phyloP scores from a whole-genome alignment of 306 rosid genomes.

The Hippophae tibetana region DNA sequence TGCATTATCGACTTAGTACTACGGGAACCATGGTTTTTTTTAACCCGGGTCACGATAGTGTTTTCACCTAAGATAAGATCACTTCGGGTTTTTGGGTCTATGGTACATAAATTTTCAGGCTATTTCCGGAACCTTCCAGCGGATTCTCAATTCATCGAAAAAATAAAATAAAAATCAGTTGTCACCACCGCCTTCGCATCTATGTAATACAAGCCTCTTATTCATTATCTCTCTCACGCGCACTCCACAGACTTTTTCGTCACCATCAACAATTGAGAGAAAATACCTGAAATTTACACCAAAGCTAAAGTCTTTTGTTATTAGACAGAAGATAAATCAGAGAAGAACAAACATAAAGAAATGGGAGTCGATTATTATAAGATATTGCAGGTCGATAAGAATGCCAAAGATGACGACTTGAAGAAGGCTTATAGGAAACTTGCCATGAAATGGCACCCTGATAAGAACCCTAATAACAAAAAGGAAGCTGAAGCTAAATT shows the following conservation, averaged over 20 bases:
- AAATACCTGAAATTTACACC: background rate
- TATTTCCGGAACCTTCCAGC: conserved; percentile 40
- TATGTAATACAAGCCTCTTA: background rate
- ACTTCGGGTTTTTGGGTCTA: too few species aligned
- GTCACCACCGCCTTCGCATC: background rate
- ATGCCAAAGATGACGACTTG: conserved; percentile 58
- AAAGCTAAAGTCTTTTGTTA: background rate
- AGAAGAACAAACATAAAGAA: conserved; percentile 4
- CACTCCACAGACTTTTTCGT: background rate
- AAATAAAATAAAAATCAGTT: background rate
- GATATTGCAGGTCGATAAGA: conserved; percentile 52
- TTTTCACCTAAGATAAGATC: too few species aligned
- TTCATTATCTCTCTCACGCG: background rate
- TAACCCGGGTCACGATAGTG: too few species aligned
- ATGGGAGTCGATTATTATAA: conserved; percentile 67
- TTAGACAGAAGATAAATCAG: background rate
- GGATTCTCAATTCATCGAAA: conserved; percentile 1
- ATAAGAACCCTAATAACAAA: conserved; percentile 51
- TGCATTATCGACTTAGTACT: too few species aligned
- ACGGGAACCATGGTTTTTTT: too few species aligned
- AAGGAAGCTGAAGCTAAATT: conserved; percentile 67
- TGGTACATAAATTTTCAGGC: background rate
- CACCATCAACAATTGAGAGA: background rate
- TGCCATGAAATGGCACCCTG: conserved; percentile 75
- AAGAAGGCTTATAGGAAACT: conserved; percentile 65